phyloP scores from a whole-genome alignment of 2,329 filamentous ascomycete genomes.

The Pseudocercospora fuligena region DNA sequence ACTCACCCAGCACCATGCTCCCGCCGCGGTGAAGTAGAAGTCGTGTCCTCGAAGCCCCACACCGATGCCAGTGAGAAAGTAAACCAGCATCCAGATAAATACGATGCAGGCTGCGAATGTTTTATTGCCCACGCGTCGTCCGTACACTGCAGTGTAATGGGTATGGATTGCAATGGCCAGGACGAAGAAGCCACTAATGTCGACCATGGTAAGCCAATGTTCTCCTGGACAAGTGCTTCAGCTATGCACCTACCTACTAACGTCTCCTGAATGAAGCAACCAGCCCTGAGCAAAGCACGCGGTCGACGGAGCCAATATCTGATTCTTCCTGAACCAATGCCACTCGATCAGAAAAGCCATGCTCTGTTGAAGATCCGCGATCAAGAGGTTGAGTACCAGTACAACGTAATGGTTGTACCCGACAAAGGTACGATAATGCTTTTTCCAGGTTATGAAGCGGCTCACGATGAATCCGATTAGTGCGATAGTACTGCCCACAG shows the following conservation, averaged over 20 bases:
- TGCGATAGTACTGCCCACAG: constrained; percentile 34
- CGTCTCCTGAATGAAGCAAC: constrained; percentile 69
- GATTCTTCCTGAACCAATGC: constrained; percentile 61
- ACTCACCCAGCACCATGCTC: constrained; percentile 68
- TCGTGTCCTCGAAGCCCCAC: constrained; percentile 48
- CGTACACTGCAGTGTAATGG: constrained; percentile 64
- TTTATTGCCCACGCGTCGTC: constrained; percentile 57
- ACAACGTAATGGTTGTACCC: constrained; percentile 68
- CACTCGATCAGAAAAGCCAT: constrained; percentile 67
- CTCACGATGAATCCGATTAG: constrained; percentile 40
- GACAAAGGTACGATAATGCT: constrained; percentile 38
- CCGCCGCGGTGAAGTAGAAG: constrained; percentile 61
- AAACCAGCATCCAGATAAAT: constrained; percentile 63
- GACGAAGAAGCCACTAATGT: constrained; percentile 67
- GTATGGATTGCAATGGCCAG: constrained; percentile 69
- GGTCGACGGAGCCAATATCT: constrained; percentile 58
- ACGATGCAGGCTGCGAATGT: constrained; percentile 57
- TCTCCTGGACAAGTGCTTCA: too few relatives aligned
- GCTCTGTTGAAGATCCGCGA: constrained; percentile 71
- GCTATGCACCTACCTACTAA: constrained; percentile 53
- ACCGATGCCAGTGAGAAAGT: constrained; percentile 61
- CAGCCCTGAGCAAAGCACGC: constrained; percentile 71
- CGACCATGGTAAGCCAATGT: constrained; percentile 46
- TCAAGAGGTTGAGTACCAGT: constrained; percentile 70
- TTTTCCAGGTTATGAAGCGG: constrained; percentile 39